Percentiles rank a stretch among this genome's conserved stretches.
phyloP scores from a whole-genome alignment of 257 asterid species.

The Craterostigma plantagineum region DNA sequence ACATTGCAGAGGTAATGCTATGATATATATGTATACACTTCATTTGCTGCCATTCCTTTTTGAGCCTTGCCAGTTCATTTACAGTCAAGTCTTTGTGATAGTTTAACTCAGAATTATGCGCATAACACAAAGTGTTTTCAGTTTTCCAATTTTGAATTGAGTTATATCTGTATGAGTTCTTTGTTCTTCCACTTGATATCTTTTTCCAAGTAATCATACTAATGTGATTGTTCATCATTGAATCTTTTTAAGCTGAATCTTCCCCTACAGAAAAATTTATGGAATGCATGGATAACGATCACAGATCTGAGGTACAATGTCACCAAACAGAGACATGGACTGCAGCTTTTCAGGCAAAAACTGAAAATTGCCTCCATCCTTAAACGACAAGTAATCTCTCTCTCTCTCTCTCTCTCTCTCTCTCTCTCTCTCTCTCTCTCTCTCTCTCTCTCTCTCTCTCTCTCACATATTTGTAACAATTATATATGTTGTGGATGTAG shows the following conservation, averaged over 20 bases:
- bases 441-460: no score
- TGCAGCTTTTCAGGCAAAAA: constrained; percentile 84
- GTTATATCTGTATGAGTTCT: no score
- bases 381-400: constrained; percentile 58
- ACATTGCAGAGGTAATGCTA: constrained; percentile 70
- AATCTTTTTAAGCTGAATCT: constrained; percentile 1
- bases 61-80: no score
- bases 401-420: background rate
- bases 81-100: no score
- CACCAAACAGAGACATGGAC: constrained; percentile 76
- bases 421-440: background rate
- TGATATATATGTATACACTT: constrained; percentile 10
- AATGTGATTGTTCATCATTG: no score
- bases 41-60: no score
- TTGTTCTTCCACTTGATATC: no score
- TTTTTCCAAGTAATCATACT: no score
- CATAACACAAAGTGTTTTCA: no score
- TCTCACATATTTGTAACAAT: no score
- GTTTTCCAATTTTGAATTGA: no score
- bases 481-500: constrained; percentile 18
- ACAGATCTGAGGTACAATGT: constrained; percentile 76
- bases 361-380: constrained; percentile 84
- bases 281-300: constrained; percentile 95
- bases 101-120: no score
- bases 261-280: constrained; percentile 47